Evolutionary conservation across 768 basidiomycete genomes (phyloP), one percentile per base, ranked within the genome.

Genomic region (Boletus rubropictus): DNA sequence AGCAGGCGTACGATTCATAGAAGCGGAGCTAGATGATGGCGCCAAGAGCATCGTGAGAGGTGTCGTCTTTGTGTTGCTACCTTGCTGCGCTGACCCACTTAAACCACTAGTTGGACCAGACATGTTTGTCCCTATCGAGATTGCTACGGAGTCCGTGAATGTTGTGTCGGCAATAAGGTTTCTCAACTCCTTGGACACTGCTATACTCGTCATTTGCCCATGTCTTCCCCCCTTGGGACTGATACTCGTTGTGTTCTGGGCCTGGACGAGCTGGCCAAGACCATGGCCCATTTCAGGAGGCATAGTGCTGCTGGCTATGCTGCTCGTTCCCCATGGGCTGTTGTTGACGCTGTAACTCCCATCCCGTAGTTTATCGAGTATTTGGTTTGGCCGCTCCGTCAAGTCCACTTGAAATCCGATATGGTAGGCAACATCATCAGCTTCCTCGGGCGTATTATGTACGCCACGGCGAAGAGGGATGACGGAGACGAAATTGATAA

Each of bases 381-480:
- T 93, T 2, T 80, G 80, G 54, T 81, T 81, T 3, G 91, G 92
- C 68, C 94, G 91, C 58, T 86, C 81, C 15, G 82, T 82, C 40
- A 99, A 72, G 66, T 97, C 91, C 46, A 96, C 87, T 68, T 99
- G 93, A 73, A 99, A 98, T 1, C 96, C 96, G 42, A 99, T 84
- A 58, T 89, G 86, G 62, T 86, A 95, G 8, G 80, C 82, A 33
- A 89, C 75, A 37, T 94, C 85, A 44, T 81, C 79, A 31, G 75
- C 74, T 53, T 82, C 84, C 35, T 80, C 74, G 53, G 53, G 68
- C 34, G 25, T 54, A 59, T 62, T 74, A 67, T 47, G 54, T 48
- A 57, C 71, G 48, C 80, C 88, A 7, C 85, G 89, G 0, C 73
- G 63, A 49, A 97, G 77, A 15, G 96, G 95, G 31, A 98, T 87